These are phyloP conservation scores for Boletus reticulatus DNA, from an alignment of 768 basidiomycete species.

Conservation along the genomic window DNA sequence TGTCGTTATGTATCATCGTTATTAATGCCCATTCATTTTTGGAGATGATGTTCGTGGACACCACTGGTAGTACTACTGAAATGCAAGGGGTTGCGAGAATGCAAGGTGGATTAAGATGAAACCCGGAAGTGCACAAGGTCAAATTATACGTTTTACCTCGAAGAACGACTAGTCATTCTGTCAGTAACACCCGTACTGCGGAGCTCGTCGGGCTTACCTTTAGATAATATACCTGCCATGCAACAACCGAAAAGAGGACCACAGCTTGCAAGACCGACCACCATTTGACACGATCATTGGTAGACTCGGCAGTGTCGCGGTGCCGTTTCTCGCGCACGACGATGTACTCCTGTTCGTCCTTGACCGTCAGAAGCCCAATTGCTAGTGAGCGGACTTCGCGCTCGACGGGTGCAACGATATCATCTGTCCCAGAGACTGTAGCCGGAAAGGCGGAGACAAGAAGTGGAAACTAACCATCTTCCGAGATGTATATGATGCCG, in stretches of 20 bases:
- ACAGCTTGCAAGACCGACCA: constrained; percentile 93
- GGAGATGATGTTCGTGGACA: background rate
- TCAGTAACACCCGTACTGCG: background rate
- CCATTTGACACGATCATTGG: constrained; percentile 96
- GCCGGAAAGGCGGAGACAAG: background rate
- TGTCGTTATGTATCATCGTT: constrained; percentile 18
- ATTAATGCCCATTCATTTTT: constrained; percentile 13
- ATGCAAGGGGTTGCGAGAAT: background rate
- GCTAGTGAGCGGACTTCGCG: constrained; percentile 88
- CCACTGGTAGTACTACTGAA: too few relatives aligned
- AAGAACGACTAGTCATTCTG: constrained; percentile 65
- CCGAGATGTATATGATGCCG: constrained; percentile 90
- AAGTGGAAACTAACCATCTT: constrained; percentile 60
- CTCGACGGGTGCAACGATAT: constrained; percentile 92
- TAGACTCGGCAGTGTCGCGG: constrained; percentile 90
- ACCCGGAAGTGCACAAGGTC: constrained; percentile 23
- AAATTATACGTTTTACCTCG: constrained; percentile 88
- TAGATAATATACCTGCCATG: constrained; percentile 97
- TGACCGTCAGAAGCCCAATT: constrained; percentile 80
- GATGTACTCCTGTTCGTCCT: constrained; percentile 99
- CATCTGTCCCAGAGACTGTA: constrained; percentile 35
- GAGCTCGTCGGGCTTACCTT: constrained; percentile 50
- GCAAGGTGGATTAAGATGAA: background rate
- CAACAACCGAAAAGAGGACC: constrained; percentile 87
- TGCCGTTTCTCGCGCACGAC: constrained; percentile 91